phyloP scores from a whole-genome alignment of 306 rosid species.

The Cercis canadensis region DNA sequence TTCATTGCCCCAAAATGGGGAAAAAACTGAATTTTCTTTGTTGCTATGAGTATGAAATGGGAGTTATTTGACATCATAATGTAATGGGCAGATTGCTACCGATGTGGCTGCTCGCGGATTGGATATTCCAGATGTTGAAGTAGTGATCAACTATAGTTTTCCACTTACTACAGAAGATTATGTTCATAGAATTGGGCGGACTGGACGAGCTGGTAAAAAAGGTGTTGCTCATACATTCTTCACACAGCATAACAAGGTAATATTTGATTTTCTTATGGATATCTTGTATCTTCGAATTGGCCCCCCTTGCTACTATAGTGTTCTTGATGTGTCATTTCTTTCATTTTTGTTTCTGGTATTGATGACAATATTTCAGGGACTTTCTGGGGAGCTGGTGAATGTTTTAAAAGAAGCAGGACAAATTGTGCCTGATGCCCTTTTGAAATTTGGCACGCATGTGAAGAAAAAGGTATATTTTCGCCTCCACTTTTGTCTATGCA shows the following conservation, averaged over 20 bases:
- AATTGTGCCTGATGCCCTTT: slow-evolving; percentile 66
- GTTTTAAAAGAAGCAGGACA: slow-evolving; percentile 95
- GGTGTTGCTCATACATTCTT: slow-evolving; percentile 98
- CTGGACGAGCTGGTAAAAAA: slow-evolving; percentile 96
- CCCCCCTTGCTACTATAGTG: background rate
- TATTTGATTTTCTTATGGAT: background rate
- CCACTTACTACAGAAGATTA: slow-evolving; percentile 95
- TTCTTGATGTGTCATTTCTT: background rate
- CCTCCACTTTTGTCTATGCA: slow-evolving; percentile 25
- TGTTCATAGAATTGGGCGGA: slow-evolving; percentile 95
- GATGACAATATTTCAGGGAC: slow-evolving; percentile 67
- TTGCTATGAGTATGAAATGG: background rate
- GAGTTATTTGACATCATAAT: slow-evolving; percentile 20
- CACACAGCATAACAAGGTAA: slow-evolving; percentile 84
- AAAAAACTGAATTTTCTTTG: background rate
- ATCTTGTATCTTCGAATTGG: background rate
- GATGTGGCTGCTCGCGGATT: slow-evolving; percentile 98
- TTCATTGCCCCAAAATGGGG: slow-evolving; percentile 1
- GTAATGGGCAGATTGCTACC: slow-evolving; percentile 76
- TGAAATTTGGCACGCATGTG: slow-evolving; percentile 92
- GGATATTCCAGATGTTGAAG: slow-evolving; percentile 98
- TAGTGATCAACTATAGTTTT: slow-evolving; percentile 91
- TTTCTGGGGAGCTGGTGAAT: slow-evolving; percentile 96
- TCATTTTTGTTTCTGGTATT: background rate
- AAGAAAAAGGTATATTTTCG: slow-evolving; percentile 80